phyloP scores from a whole-genome alignment of 2,329 filamentous ascomycete genomes.

The Iodosphaeria phyllophila region DNA sequence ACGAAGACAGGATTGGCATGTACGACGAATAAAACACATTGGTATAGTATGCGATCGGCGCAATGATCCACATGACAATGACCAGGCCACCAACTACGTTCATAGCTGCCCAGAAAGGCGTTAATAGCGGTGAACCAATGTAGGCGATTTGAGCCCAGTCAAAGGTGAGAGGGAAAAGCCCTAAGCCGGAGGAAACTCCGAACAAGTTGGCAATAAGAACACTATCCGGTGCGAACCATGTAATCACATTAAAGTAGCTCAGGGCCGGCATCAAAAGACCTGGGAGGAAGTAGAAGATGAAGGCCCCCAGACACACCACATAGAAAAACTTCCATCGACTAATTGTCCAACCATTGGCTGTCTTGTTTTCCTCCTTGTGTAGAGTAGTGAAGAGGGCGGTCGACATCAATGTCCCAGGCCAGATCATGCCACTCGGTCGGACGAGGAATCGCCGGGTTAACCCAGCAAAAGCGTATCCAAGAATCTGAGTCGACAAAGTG shows the following conservation, averaged over 20 bases:
- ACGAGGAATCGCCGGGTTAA: constrained; percentile 67
- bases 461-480: constrained; percentile 75
- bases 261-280: constrained; percentile 67
- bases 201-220: constrained; percentile 78
- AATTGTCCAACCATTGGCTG: constrained; percentile 66
- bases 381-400: constrained; percentile 78
- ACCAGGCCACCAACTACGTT: constrained; percentile 69
- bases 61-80: constrained; percentile 70
- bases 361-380: constrained; percentile 68
- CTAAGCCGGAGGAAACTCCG: constrained; percentile 67
- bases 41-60: constrained; percentile 62
- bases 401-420: constrained; percentile 76
- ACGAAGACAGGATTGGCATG: constrained; percentile 69
- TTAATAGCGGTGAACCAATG: constrained; percentile 68
- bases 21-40: constrained; percentile 69
- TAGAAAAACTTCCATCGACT: constrained; percentile 75
- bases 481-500: constrained; percentile 69
- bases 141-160: constrained; percentile 85
- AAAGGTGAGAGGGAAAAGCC: constrained; percentile 70
- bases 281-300: constrained; percentile 71
- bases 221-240: constrained; percentile 74
- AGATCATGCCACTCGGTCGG: constrained; percentile 75
- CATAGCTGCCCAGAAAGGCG: constrained; percentile 72
- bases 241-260: constrained; percentile 77
- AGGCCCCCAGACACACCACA: constrained; percentile 49